phyloP scores from a whole-genome alignment of 345 rosid genomes.

The Eucalyptus brandiana region DNA sequence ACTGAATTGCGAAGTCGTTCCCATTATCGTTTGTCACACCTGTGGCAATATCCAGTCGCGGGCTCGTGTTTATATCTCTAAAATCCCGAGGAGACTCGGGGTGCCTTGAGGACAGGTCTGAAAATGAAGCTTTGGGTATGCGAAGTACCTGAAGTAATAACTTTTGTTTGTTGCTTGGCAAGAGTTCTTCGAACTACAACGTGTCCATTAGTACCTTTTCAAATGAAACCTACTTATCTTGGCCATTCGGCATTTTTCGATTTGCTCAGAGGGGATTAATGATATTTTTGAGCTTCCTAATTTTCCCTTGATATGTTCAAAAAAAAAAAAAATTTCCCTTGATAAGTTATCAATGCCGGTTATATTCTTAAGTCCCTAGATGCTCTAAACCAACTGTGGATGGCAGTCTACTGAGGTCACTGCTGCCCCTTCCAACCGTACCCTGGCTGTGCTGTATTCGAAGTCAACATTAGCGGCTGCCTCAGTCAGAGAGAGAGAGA shows the following conservation, averaged over 20 bases:
- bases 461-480: not conserved
- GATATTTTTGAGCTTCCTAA: not conserved
- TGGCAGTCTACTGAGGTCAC: not conserved
- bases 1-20: not conserved
- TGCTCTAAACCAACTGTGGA: not conserved
- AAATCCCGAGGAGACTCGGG: not conserved
- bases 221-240: not conserved
- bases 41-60: not conserved
- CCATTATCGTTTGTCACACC: not conserved
- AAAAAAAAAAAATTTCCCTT: too few species aligned
- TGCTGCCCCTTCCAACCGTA: not conserved
- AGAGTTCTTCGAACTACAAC: not conserved
- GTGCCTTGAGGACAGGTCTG: not conserved
- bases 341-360: not conserved
- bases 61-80: not conserved
- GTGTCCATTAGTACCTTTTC: not conserved
- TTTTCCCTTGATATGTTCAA: not conserved
- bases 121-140: not conserved
- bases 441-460: not conserved
- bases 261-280: not conserved
- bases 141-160: not conserved
- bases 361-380: not conserved
- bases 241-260: not conserved
- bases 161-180: not conserved
- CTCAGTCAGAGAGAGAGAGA: not conserved